Base-by-base conservation (phyloP, 176 grass and related monocot genomes). In the Canna indica region DNA sequence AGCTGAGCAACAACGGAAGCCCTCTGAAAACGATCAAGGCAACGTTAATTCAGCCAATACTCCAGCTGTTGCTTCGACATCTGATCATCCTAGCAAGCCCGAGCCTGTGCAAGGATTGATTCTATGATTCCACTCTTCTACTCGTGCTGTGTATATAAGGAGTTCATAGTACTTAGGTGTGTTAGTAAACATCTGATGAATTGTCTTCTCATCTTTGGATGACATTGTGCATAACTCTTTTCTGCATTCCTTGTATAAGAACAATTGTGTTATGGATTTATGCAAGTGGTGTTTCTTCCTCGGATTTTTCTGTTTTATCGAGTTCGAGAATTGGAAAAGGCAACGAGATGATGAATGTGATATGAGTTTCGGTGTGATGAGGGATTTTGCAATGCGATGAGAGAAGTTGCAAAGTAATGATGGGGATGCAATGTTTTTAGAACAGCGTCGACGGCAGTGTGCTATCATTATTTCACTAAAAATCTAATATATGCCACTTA, bases 31-130 rank as follows among this genome's bases (percentile, higher is more conserved):
- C 35, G 73, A 32, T 38, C 11, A 22, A 17, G 38, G 12, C 0
- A 31, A 50, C 20, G 27, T 47, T 32, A 41, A 48, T 32, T 1
- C 15, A 2, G 20, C 41, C 11, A 18, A 17, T 15, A 25, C 58
- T 45, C 29, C 41, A 11, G 13, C 38, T 0, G 0, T 9, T 14
- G 18, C 58, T 47, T n/a, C 36, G 35, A 14, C 59, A 3, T 26
- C 68, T 31, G 68, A 70, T 31, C 39, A 20, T 18, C 27, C 44
- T 47, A 48, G 50, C 7, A 48, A 70, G 25, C 68, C 68, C 20
- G 68, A 70, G 0, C 68, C 68, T 48, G 25, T 32, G 5, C 68
- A 32, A 31, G 68, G 68, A 26, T 70, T 70, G 44, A 70, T 70
- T 31, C 68, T 70, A 48, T 70, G 17, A 70, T 20, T 7, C n/a